Conservation (phyloP, 202 grass and related monocot genomes). For the Brachypodium distachyon region DNA sequence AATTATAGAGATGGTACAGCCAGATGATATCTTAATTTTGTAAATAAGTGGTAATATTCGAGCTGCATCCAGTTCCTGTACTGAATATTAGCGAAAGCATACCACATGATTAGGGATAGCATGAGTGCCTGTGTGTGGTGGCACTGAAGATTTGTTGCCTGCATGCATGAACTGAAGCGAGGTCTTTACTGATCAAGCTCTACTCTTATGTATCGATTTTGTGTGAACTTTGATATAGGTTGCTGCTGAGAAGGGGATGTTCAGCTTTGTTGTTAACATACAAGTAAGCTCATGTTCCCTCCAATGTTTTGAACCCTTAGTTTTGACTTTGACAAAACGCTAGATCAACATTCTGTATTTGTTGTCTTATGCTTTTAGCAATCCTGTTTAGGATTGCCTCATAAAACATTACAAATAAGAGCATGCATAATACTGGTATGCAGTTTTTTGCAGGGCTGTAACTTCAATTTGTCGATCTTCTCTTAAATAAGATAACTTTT, state of each 20-base stretch:
- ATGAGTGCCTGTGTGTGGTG: not conserved
- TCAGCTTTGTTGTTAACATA: slow-evolving; percentile 79
- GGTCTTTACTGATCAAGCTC: not conserved
- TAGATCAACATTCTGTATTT: not conserved
- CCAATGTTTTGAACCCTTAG: not conserved
- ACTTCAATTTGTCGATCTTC: not conserved
- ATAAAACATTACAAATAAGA: slow-evolving; percentile 1
- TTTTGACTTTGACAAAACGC: not conserved
- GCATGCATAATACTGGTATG: not conserved
- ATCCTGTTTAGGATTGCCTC: not conserved
- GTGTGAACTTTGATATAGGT: slow-evolving; percentile 38
- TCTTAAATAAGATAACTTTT: not conserved
- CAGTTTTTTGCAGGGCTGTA: not conserved
- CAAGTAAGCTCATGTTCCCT: slow-evolving; percentile 62
- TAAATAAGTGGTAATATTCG: not conserved
- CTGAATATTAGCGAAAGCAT: not conserved
- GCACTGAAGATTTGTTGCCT: not conserved
- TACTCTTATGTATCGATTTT: slow-evolving; percentile 16
- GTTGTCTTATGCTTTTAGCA: not conserved
- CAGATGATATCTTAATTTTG: not conserved
- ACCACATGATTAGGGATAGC: not conserved
- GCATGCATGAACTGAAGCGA: not conserved
- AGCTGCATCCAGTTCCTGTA: not conserved
- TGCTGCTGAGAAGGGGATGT: slow-evolving; percentile 89
- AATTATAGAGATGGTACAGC: not conserved